Evolutionary conservation across 1,284 basidiomycete species (phyloP), one percentile per base, ranked within the genome.

Genomic region (Apiotrichum gamsii): DNA sequence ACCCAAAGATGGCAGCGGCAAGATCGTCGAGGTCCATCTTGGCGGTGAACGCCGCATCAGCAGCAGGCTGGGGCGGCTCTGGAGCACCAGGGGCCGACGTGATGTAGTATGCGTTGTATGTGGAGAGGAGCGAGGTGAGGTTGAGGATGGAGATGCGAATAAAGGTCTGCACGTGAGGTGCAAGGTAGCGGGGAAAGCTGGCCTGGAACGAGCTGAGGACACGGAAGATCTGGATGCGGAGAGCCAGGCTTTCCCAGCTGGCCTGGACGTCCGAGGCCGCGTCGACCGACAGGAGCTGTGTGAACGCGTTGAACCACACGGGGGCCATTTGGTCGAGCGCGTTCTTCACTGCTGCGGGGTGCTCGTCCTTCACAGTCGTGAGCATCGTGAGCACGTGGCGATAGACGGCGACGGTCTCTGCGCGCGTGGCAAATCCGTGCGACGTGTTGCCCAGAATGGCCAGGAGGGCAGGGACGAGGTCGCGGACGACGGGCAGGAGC

Each of bases 341-440:
- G 60, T 87, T 83, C 61, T 87, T 86, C 36, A 89, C 87, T 0
- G 87, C 81, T 40, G 85, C 81, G 0, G 90, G 88, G 60, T 91
- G 86, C 58, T 88, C 84, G 35, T 91, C 90, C 66, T 90, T 90
- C 50, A 97, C 89, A 83, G 93, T 97, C 72, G 84, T 90, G 16
- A 97, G 76, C 9, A 90, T 85, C 45, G 83, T 81, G 13, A 96
- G 78, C 62, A 90, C 90, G 75, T 97, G 89, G 24, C 85, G 78
- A 74, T 96, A 96, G 30, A 96, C 89, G 11, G 84, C 80, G 11
- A 98, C 77, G 2, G 89, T 84, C 37, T 88, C 81, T 0, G 91
- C 82, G 31, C 91, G 82, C 1, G 90, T 94, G 4, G 83, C 72
- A 0, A 85, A 77, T 1, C 83, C 80, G 66, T 93, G 85, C 43